These are phyloP conservation scores for Trypanosoma avium DNA, from an alignment of 208 protist species.

Conservation along the genomic window DNA sequence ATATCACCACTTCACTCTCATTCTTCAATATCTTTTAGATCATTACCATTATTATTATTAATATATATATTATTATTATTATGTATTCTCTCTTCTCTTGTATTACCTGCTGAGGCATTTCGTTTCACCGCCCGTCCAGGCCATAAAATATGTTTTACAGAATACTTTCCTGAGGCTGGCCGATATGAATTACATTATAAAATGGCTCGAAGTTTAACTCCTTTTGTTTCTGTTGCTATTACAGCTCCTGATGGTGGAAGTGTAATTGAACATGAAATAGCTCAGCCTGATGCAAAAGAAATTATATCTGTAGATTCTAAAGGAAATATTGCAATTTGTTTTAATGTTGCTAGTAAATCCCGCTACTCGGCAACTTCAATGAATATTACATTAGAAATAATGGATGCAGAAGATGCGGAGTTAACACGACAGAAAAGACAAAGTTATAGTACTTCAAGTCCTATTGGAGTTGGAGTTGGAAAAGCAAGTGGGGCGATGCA, in stretches of 20 bases:
- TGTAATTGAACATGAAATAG: slow-evolving; percentile 60
- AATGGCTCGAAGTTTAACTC: slow-evolving; percentile 62
- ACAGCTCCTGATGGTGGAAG: slow-evolving; percentile 41
- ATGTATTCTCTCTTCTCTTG: neutral
- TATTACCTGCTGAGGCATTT: slow-evolving; percentile 29
- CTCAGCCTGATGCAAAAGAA: slow-evolving; percentile 44
- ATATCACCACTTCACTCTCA: neutral
- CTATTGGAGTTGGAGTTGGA: slow-evolving; percentile 49
- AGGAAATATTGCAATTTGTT: slow-evolving; percentile 64
- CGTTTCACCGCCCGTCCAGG: slow-evolving; percentile 62
- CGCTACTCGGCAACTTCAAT: slow-evolving; percentile 38
- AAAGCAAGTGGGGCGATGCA: slow-evolving; percentile 57
- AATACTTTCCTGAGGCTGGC: slow-evolving; percentile 40
- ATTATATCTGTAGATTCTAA: slow-evolving; percentile 38
- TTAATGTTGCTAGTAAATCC: slow-evolving; percentile 51
- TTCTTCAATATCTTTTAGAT: neutral
- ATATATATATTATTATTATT: slow-evolving; percentile 1
- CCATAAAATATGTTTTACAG: slow-evolving; percentile 76
- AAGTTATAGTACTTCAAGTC: slow-evolving; percentile 62
- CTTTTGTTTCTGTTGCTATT: slow-evolving; percentile 64
- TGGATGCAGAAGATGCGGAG: slow-evolving; percentile 74
- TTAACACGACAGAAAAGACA: slow-evolving; percentile 64
- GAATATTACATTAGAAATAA: slow-evolving; percentile 59
- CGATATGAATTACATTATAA: slow-evolving; percentile 74
- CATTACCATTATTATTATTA: neutral